phyloP scores from a whole-genome alignment of 1,284 basidiomycete genomes.

The Microbotryum violaceum region DNA sequence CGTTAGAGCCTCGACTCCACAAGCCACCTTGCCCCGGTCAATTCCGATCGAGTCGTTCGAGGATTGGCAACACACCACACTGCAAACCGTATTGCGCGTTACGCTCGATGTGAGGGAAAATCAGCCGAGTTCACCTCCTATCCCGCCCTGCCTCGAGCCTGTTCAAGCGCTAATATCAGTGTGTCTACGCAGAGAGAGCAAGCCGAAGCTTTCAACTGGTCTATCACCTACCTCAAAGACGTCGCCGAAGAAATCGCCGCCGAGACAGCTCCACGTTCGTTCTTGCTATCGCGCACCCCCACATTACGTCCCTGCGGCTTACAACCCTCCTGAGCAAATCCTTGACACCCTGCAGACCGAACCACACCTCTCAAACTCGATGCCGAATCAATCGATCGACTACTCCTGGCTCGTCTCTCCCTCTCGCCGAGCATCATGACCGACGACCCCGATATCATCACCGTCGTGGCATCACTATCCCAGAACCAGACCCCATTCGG shows the following conservation, averaged over 20 bases:
- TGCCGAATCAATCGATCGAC: conserved; percentile 55
- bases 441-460: conserved; percentile 70
- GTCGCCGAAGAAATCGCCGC: conserved; percentile 62
- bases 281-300: conserved; percentile 15
- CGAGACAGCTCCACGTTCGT: conserved; percentile 54
- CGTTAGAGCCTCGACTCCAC: too few species aligned
- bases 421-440: conserved; percentile 74
- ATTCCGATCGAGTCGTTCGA: conserved; percentile 25
- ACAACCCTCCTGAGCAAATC: conserved; percentile 28
- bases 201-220: conserved; percentile 62
- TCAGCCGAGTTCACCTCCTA: conserved; percentile 9
- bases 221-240: conserved; percentile 74
- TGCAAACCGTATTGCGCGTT: conserved; percentile 45
- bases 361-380: conserved; percentile 40
- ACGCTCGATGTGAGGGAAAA: conserved; percentile 63
- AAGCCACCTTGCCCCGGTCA: too few species aligned
- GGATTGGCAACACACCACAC: conserved; percentile 29
- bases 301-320: conserved; percentile 39
- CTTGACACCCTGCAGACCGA: conserved; percentile 3
- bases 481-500: conserved; percentile 75
- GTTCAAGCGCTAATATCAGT: conserved; percentile 1
- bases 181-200: conserved; percentile 51
- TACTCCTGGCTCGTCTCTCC: conserved; percentile 80
- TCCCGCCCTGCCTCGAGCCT: conserved; percentile 1
- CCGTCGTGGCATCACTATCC: conserved; percentile 70